These are phyloP conservation scores for Globisporangium uncinulatum DNA, from an alignment of 352 stramenopile species.

Conservation along the genomic window DNA sequence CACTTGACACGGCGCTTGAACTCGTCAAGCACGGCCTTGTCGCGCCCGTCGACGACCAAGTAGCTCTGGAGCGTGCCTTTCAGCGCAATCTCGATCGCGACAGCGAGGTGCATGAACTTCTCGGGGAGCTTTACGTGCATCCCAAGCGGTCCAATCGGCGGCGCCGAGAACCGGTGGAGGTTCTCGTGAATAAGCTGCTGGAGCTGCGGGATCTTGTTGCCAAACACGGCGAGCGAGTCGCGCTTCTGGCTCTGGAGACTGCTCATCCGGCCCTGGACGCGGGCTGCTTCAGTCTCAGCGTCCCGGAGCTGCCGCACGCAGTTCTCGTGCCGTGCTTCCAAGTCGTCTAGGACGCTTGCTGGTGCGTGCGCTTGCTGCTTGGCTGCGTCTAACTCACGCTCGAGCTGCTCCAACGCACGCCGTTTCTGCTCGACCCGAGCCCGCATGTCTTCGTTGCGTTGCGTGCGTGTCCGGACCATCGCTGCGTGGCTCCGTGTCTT, in stretches of 20 bases:
- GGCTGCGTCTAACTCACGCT: slow-evolving; percentile 31
- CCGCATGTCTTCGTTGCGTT: slow-evolving; percentile 56
- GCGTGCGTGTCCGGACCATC: slow-evolving; percentile 49
- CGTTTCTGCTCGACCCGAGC: slow-evolving; percentile 45
- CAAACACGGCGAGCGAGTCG: slow-evolving; percentile 59
- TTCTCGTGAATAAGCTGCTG: slow-evolving; percentile 77
- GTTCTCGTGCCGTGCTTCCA: slow-evolving; percentile 57
- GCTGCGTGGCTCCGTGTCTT: slow-evolving; percentile 48
- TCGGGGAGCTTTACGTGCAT: slow-evolving; percentile 71
- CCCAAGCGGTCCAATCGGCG: slow-evolving; percentile 69
- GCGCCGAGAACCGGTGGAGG: slow-evolving; percentile 44
- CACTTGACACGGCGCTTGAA: slow-evolving; percentile 67
- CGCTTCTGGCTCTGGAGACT: slow-evolving; percentile 44
- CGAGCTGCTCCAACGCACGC: slow-evolving; percentile 31
- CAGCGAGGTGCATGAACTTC: slow-evolving; percentile 54
- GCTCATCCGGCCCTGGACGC: slow-evolving; percentile 39
- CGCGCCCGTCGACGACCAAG: slow-evolving; percentile 63
- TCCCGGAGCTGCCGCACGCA: slow-evolving; percentile 56
- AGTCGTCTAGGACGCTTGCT: slow-evolving; percentile 38
- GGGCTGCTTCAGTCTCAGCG: slow-evolving; percentile 39
- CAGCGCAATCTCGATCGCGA: slow-evolving; percentile 67
- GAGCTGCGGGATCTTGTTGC: slow-evolving; percentile 57
- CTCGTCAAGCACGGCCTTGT: slow-evolving; percentile 73
- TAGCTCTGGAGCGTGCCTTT: slow-evolving; percentile 76
- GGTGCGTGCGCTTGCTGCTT: slow-evolving; percentile 23